Evolutionary conservation across 768 basidiomycete species (phyloP), one percentile per base, ranked within the genome.

Genomic region (Polyporus arcularius): DNA sequence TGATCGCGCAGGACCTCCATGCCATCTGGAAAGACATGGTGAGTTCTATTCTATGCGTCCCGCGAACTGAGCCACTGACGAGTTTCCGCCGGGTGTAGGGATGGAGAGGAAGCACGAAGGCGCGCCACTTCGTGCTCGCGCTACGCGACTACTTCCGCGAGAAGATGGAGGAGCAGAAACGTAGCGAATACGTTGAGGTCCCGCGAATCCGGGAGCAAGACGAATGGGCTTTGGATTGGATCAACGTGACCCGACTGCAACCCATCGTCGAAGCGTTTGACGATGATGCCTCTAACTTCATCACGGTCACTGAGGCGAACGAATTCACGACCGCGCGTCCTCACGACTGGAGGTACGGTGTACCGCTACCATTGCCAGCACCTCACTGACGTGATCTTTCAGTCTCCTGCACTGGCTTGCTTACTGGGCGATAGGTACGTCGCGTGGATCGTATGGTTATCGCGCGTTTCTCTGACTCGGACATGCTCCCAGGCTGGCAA

Each of bases 21-120:
- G 70, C 66, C 4, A 71, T 84, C 2, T 84, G 83, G 83, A 80
- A 79, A 67, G 79, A 81, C 21, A 83, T 82, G 81, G 82, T 81
- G 21, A 4, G 74, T 49, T 0, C 15, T n/a, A 16, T 18, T 2
- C 14, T 4, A 12, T 30, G n/a, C 52, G 45, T 21, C n/a, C 26
- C n/a, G n/a, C 10, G 18, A 6, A 18, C 5, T 21, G 4, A 9
- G n/a, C n/a, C 45, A n/a, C 45, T 46, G 45, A 46, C 45, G 18
- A 21, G 26, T 4, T 46, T 26, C 21, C 21, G 8, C 18, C 26
- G 18, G n/a, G n/a, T 46, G 18, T 28, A 73, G 72, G 68, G 63
- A 12, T 74, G 72, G 72, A 61, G 66, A 46, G 64, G 68, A 0
- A 71, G 68, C 42, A 68, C 70, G 1, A 72, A 71, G 56, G 66